These are phyloP conservation scores for Hirsutella minnesotensis DNA, from an alignment of 2,329 filamentous ascomycete species.

Conservation along the genomic window DNA sequence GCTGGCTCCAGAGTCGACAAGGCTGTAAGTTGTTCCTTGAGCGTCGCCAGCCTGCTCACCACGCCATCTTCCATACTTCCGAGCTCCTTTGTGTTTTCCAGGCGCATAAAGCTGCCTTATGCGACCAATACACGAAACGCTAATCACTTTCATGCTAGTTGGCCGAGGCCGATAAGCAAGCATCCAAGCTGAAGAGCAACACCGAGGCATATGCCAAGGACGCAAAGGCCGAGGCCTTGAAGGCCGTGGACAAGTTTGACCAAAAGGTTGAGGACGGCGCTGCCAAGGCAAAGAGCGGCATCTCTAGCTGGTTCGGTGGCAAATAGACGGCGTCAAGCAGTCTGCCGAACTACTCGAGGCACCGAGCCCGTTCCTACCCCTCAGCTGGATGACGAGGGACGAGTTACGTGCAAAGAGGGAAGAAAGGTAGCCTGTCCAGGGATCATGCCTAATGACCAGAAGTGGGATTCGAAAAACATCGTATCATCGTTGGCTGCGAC, in stretches of 20 bases:
- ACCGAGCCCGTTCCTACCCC: neutral
- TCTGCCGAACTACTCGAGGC: neutral
- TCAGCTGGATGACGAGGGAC: neutral
- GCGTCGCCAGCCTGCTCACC: neutral
- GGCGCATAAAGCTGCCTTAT: too few species aligned
- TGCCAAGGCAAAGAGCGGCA: constrained; percentile 69
- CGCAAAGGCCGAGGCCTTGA: constrained; percentile 49
- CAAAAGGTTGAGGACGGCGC: constrained; percentile 68
- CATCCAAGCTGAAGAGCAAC: constrained; percentile 48
- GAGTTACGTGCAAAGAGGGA: neutral
- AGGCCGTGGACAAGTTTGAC: constrained; percentile 75
- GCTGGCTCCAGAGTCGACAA: constrained; percentile 57
- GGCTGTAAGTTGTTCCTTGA: constrained; percentile 40
- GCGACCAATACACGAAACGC: neutral
- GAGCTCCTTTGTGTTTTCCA: neutral
- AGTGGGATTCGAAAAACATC: too few species aligned
- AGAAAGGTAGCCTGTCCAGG: too few species aligned
- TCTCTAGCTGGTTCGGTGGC: constrained; percentile 81
- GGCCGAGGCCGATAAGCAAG: constrained; percentile 50
- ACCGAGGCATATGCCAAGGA: constrained; percentile 50
- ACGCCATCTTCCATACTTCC: neutral
- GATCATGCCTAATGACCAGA: too few species aligned
- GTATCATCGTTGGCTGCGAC: too few species aligned
- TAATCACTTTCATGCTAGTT: constrained; percentile 10
- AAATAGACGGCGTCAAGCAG: neutral